Conservation (phyloP, 176 grass and related monocot genomes). For the Dendrocalamus sinicus region DNA sequence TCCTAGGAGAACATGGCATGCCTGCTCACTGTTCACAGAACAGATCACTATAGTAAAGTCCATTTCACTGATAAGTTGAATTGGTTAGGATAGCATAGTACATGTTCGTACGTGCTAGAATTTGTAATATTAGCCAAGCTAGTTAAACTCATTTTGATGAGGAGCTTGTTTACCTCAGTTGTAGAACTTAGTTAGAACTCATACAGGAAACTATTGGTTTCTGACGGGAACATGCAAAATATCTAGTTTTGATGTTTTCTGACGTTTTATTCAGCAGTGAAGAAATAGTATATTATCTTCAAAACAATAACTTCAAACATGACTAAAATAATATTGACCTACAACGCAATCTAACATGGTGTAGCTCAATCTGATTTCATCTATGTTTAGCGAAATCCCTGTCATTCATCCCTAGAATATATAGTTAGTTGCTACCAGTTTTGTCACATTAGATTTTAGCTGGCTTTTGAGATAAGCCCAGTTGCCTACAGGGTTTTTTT, state of each 20-base stretch:
- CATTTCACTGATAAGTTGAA: conserved; percentile 22
- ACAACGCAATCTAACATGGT: neutral
- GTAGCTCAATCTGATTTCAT: neutral
- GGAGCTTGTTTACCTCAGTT: neutral
- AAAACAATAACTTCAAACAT: conserved; percentile 7
- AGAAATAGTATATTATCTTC: neutral
- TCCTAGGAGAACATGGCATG: neutral
- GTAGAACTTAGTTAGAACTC: neutral
- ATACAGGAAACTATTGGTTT: neutral
- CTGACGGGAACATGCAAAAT: neutral
- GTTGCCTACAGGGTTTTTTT: neutral
- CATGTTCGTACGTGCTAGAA: neutral
- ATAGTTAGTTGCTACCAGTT: neutral
- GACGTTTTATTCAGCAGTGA: neutral
- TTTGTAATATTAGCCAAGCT: conserved; percentile 5
- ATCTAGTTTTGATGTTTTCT: neutral
- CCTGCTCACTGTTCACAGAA: neutral
- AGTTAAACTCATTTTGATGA: neutral
- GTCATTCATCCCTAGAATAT: neutral
- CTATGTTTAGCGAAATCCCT: neutral
- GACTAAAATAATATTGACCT: neutral
- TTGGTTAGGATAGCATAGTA: neutral
- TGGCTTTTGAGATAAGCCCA: neutral
- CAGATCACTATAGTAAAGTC: neutral
- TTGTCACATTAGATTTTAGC: neutral